phyloP scores from a whole-genome alignment of 164 flowering plant species.

The Nelumbo lutea region DNA sequence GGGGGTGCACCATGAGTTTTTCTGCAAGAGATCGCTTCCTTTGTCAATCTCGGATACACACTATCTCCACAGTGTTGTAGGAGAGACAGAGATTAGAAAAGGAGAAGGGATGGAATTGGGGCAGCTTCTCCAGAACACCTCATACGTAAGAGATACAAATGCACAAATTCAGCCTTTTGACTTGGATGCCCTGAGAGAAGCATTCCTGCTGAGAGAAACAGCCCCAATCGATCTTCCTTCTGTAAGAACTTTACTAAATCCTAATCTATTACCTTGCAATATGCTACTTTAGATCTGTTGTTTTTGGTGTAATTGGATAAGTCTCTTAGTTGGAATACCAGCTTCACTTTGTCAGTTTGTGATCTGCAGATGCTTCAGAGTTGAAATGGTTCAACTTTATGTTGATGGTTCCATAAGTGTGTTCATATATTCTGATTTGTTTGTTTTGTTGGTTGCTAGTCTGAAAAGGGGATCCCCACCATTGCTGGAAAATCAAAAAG shows the following conservation, averaged over 20 bases:
- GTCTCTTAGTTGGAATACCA: neutral
- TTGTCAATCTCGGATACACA: constrained; percentile 70
- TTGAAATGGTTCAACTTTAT: neutral
- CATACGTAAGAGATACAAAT: constrained; percentile 38
- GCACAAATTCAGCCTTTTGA: constrained; percentile 68
- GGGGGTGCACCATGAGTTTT: constrained; percentile 67
- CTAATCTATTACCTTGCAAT: neutral
- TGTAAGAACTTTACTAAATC: constrained; percentile 33
- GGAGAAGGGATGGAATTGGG: constrained; percentile 91
- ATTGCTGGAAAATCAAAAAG: constrained; percentile 44
- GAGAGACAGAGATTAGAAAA: constrained; percentile 83
- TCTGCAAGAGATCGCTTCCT: constrained; percentile 80
- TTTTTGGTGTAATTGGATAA: neutral
- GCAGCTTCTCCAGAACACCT: constrained; percentile 58
- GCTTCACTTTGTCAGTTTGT: neutral
- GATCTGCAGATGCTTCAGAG: neutral
- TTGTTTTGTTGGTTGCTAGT: constrained; percentile 28
- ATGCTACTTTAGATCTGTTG: neutral
- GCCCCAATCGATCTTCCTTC: constrained; percentile 56
- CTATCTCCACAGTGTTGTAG: constrained; percentile 86
- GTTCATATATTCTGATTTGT: neutral
- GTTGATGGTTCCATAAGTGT: neutral
- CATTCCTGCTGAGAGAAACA: constrained; percentile 67
- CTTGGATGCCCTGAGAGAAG: constrained; percentile 58
- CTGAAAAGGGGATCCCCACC: constrained; percentile 70